Evolutionary conservation across 1,284 basidiomycete species (phyloP), one percentile per base, ranked within the genome.

Genomic region (Moniliophthora roreri): DNA sequence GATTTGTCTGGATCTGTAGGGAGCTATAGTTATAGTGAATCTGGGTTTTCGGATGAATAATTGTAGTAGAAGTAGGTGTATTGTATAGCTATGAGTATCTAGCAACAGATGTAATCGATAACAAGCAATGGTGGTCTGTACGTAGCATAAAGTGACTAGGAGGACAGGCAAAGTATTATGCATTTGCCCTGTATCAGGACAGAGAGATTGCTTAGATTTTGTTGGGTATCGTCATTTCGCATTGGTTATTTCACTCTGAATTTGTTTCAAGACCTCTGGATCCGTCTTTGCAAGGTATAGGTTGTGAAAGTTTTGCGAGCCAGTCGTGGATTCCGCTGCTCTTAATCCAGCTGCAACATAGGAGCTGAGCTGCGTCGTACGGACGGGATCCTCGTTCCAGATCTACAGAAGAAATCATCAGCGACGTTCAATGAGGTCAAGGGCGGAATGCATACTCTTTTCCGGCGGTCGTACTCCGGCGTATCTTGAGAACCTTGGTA

Each of bases 381-480:
- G 82, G 24, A 90, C 81, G 0, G 85, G 84, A 65, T 93, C 90
- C 28, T 69, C 74, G 18, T 87, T 78, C 59, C 81, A 87, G 9
- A 85, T 64, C 90, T 92, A 51, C 10, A 47, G n/a, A 15, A 54
- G 9, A 39, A 36, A 54, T 15, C 11, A 48, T 62, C 18, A 23
- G 36, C 58, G 38, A 16, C 55, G 47, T 32, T 35, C 42, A 40
- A 26, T 24, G 4, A 16, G 36, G 48, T 11, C 18, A 49, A 48
- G 32, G 46, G 41, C 37, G 15, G 37, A 21, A 51, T 0, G 69
- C 78, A 41, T 67, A 91, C 90, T 55, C 72, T 69, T 73, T 82
- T 82, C 42, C 89, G 80, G 44, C 90, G 85, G 28, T 76, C 73
- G 61, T 85, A 85, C 64, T 93, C 90, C 6, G 80, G 70, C 0